Conservation (phyloP, 371 early-diverging fungal species). For the Conidiobolus incongruus region DNA sequence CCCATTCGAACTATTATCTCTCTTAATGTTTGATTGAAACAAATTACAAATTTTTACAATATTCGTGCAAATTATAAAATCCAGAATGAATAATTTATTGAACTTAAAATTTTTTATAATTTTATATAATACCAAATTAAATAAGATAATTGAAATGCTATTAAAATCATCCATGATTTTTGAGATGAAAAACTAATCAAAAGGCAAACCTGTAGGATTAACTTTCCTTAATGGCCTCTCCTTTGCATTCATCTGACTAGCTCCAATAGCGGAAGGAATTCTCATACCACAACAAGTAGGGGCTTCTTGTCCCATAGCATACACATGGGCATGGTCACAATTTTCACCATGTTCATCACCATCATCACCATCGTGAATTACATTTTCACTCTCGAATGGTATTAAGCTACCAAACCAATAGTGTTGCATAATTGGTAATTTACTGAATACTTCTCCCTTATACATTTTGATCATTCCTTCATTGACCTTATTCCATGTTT, state of each 20-base stretch:
- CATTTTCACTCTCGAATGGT: conserved; percentile 24
- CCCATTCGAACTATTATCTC: too few species aligned
- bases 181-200: not conserved
- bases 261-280: conserved; percentile 84
- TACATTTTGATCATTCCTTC: conserved; percentile 96
- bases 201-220: not conserved
- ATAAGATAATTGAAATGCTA: too few species aligned
- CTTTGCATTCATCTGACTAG: conserved; percentile 16
- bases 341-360: conserved; percentile 27
- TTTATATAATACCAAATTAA: too few species aligned
- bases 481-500: conserved; percentile 84
- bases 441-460: conserved; percentile 83
- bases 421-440: conserved; percentile 97
- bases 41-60: too few species aligned
- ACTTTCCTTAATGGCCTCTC: not conserved
- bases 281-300: conserved; percentile 90
- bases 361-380: conserved; percentile 12
- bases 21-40: too few species aligned
- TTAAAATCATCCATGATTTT: too few species aligned
- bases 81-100: too few species aligned
- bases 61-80: too few species aligned
- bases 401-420: conserved; percentile 77
- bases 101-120: too few species aligned
- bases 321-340: conserved; percentile 37
- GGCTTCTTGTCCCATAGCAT: conserved; percentile 80